Evolutionary conservation across 441 rosid species (phyloP).

Genomic region (Pelargonium myrrhifolium): DNA sequence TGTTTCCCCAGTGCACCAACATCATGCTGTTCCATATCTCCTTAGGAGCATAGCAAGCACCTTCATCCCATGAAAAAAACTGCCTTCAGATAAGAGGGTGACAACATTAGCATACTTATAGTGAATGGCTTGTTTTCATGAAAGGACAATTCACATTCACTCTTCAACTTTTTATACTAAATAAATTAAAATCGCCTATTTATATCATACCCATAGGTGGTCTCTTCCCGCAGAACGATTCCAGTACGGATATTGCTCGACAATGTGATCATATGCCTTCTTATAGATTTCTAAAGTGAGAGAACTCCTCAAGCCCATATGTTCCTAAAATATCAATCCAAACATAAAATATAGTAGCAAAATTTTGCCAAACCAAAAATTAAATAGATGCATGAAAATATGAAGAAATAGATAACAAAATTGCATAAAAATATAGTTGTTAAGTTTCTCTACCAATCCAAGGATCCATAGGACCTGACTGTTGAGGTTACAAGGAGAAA

Average conservation of each 20-base stretch:
- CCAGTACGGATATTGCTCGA: constrained; percentile 70
- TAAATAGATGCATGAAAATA: background rate
- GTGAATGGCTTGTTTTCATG: constrained; percentile 8
- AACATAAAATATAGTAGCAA: constrained; percentile 14
- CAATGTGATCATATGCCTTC: constrained; percentile 63
- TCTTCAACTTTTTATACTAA: constrained; percentile 4
- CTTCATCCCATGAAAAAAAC: constrained; percentile 99
- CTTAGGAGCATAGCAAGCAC: constrained; percentile 99
- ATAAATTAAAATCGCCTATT: constrained; percentile 3
- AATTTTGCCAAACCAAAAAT: background rate
- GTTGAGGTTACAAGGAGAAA: background rate
- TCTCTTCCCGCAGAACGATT: constrained; percentile 81
- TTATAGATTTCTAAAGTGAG: constrained; percentile 78
- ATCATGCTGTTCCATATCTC: constrained; percentile 98
- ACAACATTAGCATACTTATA: constrained; percentile 30
- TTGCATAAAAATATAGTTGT: background rate
- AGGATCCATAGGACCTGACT: background rate
- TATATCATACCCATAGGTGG: constrained; percentile 76
- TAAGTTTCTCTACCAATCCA: background rate
- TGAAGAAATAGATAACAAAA: background rate
- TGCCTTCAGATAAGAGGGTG: constrained; percentile 43
- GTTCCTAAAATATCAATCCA: constrained; percentile 46
- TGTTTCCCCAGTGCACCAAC: constrained; percentile 98
- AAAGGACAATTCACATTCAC: constrained; percentile 14
- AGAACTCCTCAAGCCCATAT: constrained; percentile 78